Percentiles rank a stretch among this genome's conserved stretches.
phyloP scores from a whole-genome alignment of 2,329 filamentous ascomycete genomes.

The Aspergillus sp. region DNA sequence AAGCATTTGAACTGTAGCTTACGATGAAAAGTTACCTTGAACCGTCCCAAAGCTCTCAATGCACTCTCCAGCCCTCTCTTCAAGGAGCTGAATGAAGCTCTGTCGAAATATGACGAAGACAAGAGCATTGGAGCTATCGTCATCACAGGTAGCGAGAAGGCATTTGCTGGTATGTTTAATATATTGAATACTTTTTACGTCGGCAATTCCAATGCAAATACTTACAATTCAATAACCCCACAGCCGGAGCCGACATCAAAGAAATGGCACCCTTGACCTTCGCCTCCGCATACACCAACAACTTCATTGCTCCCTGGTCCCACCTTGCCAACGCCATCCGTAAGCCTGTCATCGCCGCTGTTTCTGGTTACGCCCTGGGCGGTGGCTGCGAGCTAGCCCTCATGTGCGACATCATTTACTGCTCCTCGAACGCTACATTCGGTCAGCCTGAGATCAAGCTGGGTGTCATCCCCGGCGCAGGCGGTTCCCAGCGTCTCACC shows the following conservation, averaged over 20 bases:
- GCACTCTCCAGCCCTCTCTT: constrained; percentile 90
- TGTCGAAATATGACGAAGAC: constrained; percentile 65
- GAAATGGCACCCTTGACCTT: constrained; percentile 96
- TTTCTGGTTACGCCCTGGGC: constrained; percentile 90
- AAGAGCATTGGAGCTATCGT: constrained; percentile 70
- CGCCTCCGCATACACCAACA: constrained; percentile 75
- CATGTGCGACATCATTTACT: constrained; percentile 96
- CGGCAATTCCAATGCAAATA: neutral
- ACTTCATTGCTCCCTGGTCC: constrained; percentile 96
- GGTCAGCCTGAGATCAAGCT: constrained; percentile 97
- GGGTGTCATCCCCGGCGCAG: constrained; percentile 85
- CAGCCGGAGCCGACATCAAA: constrained; percentile 94
- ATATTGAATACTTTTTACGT: too few species aligned
- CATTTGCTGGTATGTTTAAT: constrained; percentile 61
- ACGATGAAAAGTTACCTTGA: constrained; percentile 68
- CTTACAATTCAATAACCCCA: constrained; percentile 2
- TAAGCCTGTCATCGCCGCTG: constrained; percentile 90
- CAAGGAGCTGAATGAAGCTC: constrained; percentile 76
- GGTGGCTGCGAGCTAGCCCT: constrained; percentile 95
- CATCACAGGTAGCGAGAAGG: constrained; percentile 81
- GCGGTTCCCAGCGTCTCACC: constrained; percentile 84
- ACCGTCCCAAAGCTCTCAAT: constrained; percentile 93
- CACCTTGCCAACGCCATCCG: constrained; percentile 77
- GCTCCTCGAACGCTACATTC: constrained; percentile 78
- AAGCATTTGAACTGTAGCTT: neutral